These are phyloP conservation scores for Verbena officinalis DNA, from an alignment of 257 asterid species.

Conservation along the genomic window DNA sequence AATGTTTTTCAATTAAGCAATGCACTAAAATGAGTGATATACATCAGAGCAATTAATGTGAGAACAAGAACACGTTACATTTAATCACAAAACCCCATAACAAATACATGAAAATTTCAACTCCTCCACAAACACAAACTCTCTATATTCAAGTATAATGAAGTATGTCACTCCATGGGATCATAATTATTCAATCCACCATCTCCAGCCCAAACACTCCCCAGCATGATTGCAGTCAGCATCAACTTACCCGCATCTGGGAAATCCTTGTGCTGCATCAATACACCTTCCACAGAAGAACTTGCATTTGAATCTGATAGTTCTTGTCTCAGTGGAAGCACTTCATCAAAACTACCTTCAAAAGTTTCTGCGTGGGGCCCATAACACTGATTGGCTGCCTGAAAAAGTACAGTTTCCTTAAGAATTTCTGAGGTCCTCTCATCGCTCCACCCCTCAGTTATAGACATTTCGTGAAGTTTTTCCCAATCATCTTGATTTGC, in stretches of 20 bases:
- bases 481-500: conserved; percentile 91
- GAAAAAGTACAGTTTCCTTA: conserved; percentile 64
- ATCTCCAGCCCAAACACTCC: conserved; percentile 40
- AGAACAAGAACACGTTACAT: too few relatives aligned
- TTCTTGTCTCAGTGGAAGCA: conserved; percentile 67
- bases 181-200: conserved; percentile 32
- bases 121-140: neutral
- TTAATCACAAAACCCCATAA: too few relatives aligned
- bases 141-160: neutral
- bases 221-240: conserved; percentile 72
- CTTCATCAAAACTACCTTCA: conserved; percentile 70
- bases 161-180: conserved; percentile 40
- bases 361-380: conserved; percentile 66
- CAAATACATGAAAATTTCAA: too few relatives aligned
- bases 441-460: conserved; percentile 79
- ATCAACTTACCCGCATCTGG: conserved; percentile 90
- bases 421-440: conserved; percentile 64
- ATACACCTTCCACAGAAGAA: conserved; percentile 66
- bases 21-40: too few relatives aligned
- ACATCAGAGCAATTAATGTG: too few relatives aligned
- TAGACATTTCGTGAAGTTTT: conserved; percentile 54
- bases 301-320: conserved; percentile 32
- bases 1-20: too few relatives aligned
- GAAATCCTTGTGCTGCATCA: conserved; percentile 86
- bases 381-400: conserved; percentile 77